A percentile compares a stretch with the other conserved stretches of the same genome.
Conservation (phyloP, 768 basidiomycete species). For the Naganishia vaughanmartiniae region DNA sequence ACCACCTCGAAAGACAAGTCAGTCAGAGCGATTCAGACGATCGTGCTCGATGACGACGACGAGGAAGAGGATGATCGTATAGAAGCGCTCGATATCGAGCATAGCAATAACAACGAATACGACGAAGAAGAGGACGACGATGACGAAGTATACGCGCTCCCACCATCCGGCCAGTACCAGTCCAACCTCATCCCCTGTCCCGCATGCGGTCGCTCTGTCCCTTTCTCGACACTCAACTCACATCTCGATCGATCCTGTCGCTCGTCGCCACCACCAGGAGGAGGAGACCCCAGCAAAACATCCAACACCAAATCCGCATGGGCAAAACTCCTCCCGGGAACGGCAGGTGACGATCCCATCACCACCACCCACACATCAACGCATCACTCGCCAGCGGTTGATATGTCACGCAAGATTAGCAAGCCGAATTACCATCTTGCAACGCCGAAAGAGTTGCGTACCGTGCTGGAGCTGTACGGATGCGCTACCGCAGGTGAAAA, state of each 20-base stretch:
- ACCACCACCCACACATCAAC: slow-evolving; percentile 20
- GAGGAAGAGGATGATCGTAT: not conserved
- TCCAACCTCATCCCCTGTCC: not conserved
- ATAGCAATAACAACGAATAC: not conserved
- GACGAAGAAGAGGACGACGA: not conserved
- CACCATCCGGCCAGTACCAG: not conserved
- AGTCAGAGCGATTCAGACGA: too few relatives aligned
- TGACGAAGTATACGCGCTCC: not conserved
- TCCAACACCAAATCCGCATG: slow-evolving; percentile 41
- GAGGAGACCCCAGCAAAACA: not conserved
- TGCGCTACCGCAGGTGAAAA: slow-evolving; percentile 45
- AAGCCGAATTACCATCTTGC: slow-evolving; percentile 49
- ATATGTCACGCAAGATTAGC: slow-evolving; percentile 39
- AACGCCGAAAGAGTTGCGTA: slow-evolving; percentile 41
- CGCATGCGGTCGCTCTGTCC: slow-evolving; percentile 49
- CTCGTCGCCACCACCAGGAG: slow-evolving; percentile 52
- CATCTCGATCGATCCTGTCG: slow-evolving; percentile 63
- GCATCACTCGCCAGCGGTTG: slow-evolving; percentile 20
- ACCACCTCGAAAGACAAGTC: too few relatives aligned
- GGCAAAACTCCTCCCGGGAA: slow-evolving; percentile 46
- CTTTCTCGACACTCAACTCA: slow-evolving; percentile 58
- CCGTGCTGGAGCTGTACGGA: slow-evolving; percentile 38
- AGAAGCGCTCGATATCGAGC: slow-evolving; percentile 5
- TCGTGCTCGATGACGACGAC: too few relatives aligned
- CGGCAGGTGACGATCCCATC: slow-evolving; percentile 21